Percentiles rank a stretch among this genome's conserved stretches.
phyloP scores from a whole-genome alignment of 257 asterid genomes.

The Solanum chmielewskii region DNA sequence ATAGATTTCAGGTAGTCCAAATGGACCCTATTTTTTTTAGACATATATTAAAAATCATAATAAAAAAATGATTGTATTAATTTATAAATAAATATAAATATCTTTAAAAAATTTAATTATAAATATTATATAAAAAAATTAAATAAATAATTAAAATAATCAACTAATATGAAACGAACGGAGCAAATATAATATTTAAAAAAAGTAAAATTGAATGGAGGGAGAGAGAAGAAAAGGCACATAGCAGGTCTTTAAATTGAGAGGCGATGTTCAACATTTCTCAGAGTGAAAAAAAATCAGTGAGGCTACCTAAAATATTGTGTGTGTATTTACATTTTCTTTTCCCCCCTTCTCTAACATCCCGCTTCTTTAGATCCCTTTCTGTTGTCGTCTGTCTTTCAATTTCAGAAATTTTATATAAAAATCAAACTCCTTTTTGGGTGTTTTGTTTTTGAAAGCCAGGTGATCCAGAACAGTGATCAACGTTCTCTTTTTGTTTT shows the following conservation, averaged over 20 bases:
- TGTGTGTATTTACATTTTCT: conserved; percentile 10
- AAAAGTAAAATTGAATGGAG: conserved; percentile 1
- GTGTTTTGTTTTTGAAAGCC: conserved; percentile 50
- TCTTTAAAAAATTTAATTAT: accelerated
- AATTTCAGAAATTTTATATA: not conserved
- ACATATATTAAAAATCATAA: no score
- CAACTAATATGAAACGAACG: no score
- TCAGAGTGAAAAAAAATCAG: conserved; percentile 47
- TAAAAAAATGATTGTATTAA: no score
- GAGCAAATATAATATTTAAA: no score
- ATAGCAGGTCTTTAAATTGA: conserved; percentile 34
- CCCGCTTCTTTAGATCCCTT: conserved; percentile 91
- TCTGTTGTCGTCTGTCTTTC: conserved; percentile 91
- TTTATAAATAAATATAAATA: no score
- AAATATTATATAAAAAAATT: no score
- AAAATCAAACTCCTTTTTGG: conserved; percentile 16
- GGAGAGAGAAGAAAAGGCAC: not conserved
- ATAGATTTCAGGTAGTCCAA: no score
- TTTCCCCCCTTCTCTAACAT: conserved; percentile 28
- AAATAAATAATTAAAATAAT: no score
- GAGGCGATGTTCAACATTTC: not conserved
- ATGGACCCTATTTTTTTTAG: no score
- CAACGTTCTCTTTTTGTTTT: conserved; percentile 2
- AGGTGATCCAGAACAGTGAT: conserved; percentile 91
- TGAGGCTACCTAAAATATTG: conserved; percentile 25